Evolutionary conservation across 1,139 yeast genomes (phyloP).

Genomic region (Geotrichum cucujoidarum): DNA sequence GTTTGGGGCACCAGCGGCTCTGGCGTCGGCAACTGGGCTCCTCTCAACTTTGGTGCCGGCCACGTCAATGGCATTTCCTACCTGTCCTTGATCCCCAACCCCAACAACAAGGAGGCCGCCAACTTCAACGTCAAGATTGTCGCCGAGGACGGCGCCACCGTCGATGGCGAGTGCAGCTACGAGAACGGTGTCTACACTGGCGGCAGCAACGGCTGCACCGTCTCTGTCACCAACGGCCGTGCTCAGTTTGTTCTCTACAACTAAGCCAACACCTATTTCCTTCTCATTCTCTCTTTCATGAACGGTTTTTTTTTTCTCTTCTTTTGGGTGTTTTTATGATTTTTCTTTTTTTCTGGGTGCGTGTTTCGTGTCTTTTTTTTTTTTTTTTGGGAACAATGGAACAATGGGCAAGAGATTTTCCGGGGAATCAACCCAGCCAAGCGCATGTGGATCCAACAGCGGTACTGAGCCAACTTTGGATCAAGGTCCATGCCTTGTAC

Average conservation of each 20-base stretch:
- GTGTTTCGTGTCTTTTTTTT: too few relatives aligned
- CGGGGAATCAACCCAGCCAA: too few relatives aligned
- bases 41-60: constrained; percentile 93
- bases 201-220: constrained; percentile 88
- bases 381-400: too few relatives aligned
- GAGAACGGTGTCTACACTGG: constrained; percentile 60
- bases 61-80: constrained; percentile 71
- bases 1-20: constrained; percentile 80
- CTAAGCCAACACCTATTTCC: too few relatives aligned
- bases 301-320: too few relatives aligned
- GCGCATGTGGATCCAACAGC: too few relatives aligned
- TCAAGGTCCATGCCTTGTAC: too few relatives aligned
- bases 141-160: constrained; percentile 57
- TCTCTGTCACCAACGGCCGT: constrained; percentile 73
- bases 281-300: too few relatives aligned
- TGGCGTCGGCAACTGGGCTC: constrained; percentile 97
- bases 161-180: constrained; percentile 76
- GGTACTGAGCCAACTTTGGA: too few relatives aligned
- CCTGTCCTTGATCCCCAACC: constrained; percentile 91
- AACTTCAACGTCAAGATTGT: constrained; percentile 82
- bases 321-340: too few relatives aligned
- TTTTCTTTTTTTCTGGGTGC: too few relatives aligned
- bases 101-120: constrained; percentile 72
- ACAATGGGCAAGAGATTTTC: too few relatives aligned
- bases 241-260: constrained; percentile 67